A percentile compares a stretch with the other conserved stretches of the same genome.
phyloP scores from a whole-genome alignment of 768 basidiomycete genomes.

The Hypholoma fasciculare region DNA sequence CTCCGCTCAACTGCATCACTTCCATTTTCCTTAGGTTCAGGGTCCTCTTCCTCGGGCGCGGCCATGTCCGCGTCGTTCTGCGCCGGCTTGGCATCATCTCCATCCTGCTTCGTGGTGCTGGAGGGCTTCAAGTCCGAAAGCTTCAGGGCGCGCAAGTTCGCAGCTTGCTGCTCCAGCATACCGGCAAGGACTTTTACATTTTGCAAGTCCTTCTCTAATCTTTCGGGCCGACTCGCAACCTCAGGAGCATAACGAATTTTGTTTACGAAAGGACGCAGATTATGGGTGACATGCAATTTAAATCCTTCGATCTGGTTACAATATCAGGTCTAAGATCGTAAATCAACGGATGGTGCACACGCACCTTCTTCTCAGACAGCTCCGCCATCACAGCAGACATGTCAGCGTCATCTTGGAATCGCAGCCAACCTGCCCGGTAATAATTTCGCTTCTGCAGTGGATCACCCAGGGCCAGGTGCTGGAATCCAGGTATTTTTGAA shows the following conservation, averaged over 20 bases:
- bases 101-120: slow-evolving; percentile 16
- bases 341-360: slow-evolving; percentile 10
- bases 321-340: slow-evolving; percentile 3
- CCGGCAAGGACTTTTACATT: slow-evolving; percentile 73
- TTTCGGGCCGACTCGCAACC: slow-evolving; percentile 75
- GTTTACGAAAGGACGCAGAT: slow-evolving; percentile 73
- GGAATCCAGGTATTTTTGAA: slow-evolving; percentile 73
- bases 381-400: slow-evolving; percentile 72
- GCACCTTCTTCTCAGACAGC: slow-evolving; percentile 83
- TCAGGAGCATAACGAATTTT: slow-evolving; percentile 81
- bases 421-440: slow-evolving; percentile 93
- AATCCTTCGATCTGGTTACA: slow-evolving; percentile 83
- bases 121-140: slow-evolving; percentile 19
- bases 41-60: slow-evolving; percentile 38
- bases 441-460: slow-evolving; percentile 92
- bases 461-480: slow-evolving; percentile 89
- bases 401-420: slow-evolving; percentile 82
- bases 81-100: slow-evolving; percentile 21
- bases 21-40: slow-evolving; percentile 64
- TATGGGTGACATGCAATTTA: slow-evolving; percentile 88
- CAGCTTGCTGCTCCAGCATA: slow-evolving; percentile 73
- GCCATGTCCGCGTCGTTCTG: slow-evolving; percentile 31
- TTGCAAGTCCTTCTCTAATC: slow-evolving; percentile 78
- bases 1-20: slow-evolving; percentile 80
- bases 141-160: slow-evolving; percentile 47